A percentile compares a stretch with the other conserved stretches of the same genome.
phyloP scores from a whole-genome alignment of 345 rosid species.

The Heritiera littoralis region DNA sequence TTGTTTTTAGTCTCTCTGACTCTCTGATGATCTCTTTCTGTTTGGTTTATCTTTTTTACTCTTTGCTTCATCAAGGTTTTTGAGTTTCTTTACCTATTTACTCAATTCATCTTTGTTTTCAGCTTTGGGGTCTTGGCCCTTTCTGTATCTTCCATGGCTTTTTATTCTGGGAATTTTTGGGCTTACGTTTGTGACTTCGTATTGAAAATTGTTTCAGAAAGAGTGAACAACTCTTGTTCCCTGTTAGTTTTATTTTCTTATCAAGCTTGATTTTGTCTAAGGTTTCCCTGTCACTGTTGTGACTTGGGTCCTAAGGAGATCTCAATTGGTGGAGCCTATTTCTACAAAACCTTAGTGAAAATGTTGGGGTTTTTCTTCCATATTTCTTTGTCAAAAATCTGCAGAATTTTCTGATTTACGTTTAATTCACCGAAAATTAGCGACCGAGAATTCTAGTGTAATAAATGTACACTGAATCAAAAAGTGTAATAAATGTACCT shows the following conservation, averaged over 20 bases:
- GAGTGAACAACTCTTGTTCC: neutral
- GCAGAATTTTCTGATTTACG: conserved; percentile 19
- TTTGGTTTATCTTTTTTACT: neutral
- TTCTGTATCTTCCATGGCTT: neutral
- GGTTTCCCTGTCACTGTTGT: neutral
- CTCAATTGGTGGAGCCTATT: neutral
- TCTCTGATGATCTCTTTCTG: conserved; percentile 3
- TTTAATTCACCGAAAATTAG: conserved; percentile 4
- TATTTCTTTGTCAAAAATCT: neutral
- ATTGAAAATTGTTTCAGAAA: neutral
- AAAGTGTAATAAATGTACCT: conserved; percentile 38
- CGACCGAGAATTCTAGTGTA: too few species aligned
- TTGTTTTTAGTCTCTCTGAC: conserved; percentile 3
- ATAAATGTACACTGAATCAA: neutral
- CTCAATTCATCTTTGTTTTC: neutral
- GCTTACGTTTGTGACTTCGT: neutral
- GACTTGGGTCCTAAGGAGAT: neutral
- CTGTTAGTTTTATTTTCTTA: conserved; percentile 22
- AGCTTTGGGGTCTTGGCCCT: too few species aligned
- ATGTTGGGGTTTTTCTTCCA: conserved; percentile 14
- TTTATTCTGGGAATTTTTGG: neutral
- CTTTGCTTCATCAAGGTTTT: neutral
- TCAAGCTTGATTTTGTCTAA: conserved; percentile 16
- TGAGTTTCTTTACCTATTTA: neutral
- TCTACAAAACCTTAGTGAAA: neutral